A percentile compares a stretch with the other conserved stretches of the same genome.
phyloP scores from a whole-genome alignment of 768 basidiomycete species.

The Grammothele lineata region DNA sequence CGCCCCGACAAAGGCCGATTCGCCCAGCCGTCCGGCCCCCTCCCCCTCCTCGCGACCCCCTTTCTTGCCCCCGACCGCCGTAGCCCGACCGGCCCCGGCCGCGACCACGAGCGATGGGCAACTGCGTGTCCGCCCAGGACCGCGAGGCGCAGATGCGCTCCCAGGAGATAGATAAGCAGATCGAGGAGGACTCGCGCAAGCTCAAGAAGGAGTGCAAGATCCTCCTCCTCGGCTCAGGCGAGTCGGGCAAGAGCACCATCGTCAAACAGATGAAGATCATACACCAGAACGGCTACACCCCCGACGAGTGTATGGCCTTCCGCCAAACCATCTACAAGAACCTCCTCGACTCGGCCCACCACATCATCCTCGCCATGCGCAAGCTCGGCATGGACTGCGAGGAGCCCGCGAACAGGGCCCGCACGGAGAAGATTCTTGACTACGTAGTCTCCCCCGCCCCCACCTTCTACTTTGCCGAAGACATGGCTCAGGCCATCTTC shows the following conservation, averaged over 20 bases:
- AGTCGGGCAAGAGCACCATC: constrained; percentile 93
- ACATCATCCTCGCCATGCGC: constrained; percentile 79
- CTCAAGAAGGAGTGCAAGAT: constrained; percentile 92
- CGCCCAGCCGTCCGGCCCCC: background rate
- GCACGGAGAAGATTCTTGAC: constrained; percentile 61
- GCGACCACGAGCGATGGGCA: constrained; percentile 53
- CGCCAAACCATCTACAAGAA: constrained; percentile 80
- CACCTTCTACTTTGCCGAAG: constrained; percentile 48
- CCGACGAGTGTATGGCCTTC: constrained; percentile 72
- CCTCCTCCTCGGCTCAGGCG: constrained; percentile 88
- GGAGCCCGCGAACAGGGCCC: constrained; percentile 56
- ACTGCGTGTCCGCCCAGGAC: constrained; percentile 59
- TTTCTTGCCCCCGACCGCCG: constrained; percentile 4
- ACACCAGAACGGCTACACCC: constrained; percentile 85
- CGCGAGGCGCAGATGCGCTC: constrained; percentile 57
- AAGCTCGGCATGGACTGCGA: constrained; percentile 80
- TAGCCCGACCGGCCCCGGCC: constrained; percentile 3
- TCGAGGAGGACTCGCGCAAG: constrained; percentile 81
- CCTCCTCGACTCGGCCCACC: constrained; percentile 85
- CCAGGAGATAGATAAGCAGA: constrained; percentile 74
- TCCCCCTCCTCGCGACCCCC: background rate
- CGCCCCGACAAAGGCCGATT: background rate
- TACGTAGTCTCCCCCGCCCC: constrained; percentile 46
- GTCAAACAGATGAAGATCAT: constrained; percentile 99
- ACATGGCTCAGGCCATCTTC: constrained; percentile 65